phyloP scores from a whole-genome alignment of 192 early-diverging fungal species.

The Pilaira anomala region DNA sequence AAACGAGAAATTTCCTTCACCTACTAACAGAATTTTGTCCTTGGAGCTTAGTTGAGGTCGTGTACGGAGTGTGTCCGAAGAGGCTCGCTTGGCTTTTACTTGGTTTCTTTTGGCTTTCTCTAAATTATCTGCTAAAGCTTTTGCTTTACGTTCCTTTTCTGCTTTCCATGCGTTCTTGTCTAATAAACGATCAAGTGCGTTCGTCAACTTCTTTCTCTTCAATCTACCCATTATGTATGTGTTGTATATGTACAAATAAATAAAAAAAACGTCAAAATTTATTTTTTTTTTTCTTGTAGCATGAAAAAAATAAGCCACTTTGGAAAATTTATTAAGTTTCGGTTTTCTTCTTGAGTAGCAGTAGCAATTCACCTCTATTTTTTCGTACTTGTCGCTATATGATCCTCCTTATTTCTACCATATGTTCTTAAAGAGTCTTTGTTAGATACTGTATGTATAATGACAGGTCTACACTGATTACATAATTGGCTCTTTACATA shows the following conservation, averaged over 20 bases:
- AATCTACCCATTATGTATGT: slow-evolving; percentile 8
- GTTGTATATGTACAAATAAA: background rate
- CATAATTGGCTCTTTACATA: no score
- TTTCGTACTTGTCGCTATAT: no score
- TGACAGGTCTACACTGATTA: no score
- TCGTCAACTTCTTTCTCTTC: slow-evolving; percentile 6
- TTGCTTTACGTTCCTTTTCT: background rate
- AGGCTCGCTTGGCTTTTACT: background rate
- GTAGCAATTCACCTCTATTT: no score
- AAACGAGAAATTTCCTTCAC: slow-evolving; percentile 96
- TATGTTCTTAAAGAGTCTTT: no score
- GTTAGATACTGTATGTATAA: no score
- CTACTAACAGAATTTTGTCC: slow-evolving; percentile 71
- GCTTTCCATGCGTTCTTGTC: background rate
- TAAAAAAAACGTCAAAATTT: background rate
- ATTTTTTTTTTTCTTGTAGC: no score
- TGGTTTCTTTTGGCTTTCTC: slow-evolving; percentile 16
- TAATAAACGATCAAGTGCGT: slow-evolving; percentile 1
- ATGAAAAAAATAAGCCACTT: slow-evolving; percentile 1
- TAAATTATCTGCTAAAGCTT: slow-evolving; percentile 1
- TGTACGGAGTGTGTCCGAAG: background rate
- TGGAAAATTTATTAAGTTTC: no score
- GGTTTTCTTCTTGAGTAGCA: no score
- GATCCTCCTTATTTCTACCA: no score
- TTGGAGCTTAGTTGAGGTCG: slow-evolving; percentile 9